A percentile compares a stretch with the other conserved stretches of the same genome.
Conservation (phyloP, 495 filamentous ascomycete genomes). For the Podospora tetraspora region DNA sequence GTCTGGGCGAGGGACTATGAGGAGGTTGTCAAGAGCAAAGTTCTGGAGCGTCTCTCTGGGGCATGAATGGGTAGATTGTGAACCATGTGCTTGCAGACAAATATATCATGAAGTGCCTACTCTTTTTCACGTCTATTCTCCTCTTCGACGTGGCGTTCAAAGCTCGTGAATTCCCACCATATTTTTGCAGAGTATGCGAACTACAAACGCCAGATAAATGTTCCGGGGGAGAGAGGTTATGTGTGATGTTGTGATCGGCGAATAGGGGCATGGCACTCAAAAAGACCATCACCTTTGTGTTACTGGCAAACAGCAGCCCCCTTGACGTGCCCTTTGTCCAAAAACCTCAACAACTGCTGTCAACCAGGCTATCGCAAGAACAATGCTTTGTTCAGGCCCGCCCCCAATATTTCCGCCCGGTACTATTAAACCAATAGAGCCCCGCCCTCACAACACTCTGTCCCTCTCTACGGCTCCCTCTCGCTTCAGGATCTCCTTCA, state of each 20-base stretch:
- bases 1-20: constrained; percentile 31
- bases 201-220: not conserved
- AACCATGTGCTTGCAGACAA: not conserved
- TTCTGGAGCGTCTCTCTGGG: constrained; percentile 14
- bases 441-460: not conserved
- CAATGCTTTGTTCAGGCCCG: not conserved
- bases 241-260: not conserved
- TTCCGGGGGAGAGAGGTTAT: not conserved
- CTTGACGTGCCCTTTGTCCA: not conserved
- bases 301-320: not conserved
- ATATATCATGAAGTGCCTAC: not conserved
- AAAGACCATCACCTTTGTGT: not conserved
- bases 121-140: not conserved
- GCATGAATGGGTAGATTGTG: not conserved
- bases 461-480: not conserved
- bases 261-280: not conserved
- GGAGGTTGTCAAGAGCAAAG: constrained; percentile 19
- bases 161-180: not conserved
- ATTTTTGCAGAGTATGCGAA: not conserved
- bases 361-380: not conserved
- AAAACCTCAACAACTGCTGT: not conserved
- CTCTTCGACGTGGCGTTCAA: not conserved
- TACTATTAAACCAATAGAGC: not conserved
- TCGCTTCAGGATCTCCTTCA: not conserved
- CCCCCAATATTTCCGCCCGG: not conserved